A percentile compares a stretch with the other conserved stretches of the same genome.
These are phyloP conservation scores for Ganoderma sp. DNA, from an alignment of 1,284 basidiomycete species.

Conservation along the genomic window DNA sequence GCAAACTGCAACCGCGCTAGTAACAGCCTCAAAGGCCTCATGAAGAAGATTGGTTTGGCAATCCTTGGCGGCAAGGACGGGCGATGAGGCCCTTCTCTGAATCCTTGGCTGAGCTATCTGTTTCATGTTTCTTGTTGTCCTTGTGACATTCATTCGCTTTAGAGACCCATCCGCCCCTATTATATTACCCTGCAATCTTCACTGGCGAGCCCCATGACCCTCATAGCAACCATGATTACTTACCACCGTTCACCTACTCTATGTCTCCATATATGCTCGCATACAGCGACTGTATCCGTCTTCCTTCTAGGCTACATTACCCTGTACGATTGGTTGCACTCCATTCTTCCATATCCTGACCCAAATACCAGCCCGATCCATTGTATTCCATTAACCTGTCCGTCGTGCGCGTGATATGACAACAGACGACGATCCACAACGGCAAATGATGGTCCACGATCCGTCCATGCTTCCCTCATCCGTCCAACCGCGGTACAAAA, in stretches of 20 bases:
- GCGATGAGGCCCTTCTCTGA: conserved; percentile 8
- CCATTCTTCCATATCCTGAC: conserved; percentile 2
- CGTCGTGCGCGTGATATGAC: not conserved
- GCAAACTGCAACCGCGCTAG: conserved; percentile 84
- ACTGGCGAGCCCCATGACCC: conserved; percentile 19
- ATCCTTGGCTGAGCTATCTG: not conserved
- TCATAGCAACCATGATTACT: conserved; percentile 11
- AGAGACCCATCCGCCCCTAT: not conserved
- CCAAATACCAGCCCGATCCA: conserved; percentile 8
- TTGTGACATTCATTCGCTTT: not conserved
- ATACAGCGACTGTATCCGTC: conserved; percentile 2
- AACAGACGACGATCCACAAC: conserved; percentile 1
- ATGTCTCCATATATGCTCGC: conserved; percentile 4
- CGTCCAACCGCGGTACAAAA: conserved; percentile 7
- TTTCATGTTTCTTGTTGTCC: not conserved
- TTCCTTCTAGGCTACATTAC: not conserved
- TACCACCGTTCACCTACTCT: conserved; percentile 5
- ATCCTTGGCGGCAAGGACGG: conserved; percentile 36
- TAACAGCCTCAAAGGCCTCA: conserved; percentile 82
- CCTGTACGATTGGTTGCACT: conserved; percentile 5
- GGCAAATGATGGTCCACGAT: not conserved
- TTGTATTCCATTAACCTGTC: not conserved
- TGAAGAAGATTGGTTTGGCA: conserved; percentile 76
- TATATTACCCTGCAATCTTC: not conserved
- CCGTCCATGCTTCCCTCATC: not conserved